A percentile compares a stretch with the other conserved stretches of the same genome.
These are phyloP conservation scores for Brassica carinata DNA, from an alignment of 345 rosid species.

Conservation along the genomic window DNA sequence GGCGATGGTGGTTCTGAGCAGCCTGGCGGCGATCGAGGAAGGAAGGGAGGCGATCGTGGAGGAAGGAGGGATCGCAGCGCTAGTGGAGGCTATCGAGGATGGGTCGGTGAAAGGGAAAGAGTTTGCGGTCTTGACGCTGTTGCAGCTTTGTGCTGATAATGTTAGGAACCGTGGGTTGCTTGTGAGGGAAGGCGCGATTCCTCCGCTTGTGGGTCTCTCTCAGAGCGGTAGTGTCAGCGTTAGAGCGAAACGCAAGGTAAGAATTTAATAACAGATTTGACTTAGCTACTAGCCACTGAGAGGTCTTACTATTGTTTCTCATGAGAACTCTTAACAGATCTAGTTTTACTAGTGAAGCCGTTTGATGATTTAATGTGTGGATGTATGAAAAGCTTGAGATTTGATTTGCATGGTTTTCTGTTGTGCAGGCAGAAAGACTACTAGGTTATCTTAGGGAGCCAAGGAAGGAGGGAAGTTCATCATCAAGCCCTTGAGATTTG, in stretches of 20 bases:
- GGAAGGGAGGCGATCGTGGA: background rate
- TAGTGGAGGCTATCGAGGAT: background rate
- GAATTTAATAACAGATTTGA: background rate
- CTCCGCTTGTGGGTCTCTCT: background rate
- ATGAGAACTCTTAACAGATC: background rate
- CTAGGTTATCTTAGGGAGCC: background rate
- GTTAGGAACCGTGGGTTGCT: slow-evolving; percentile 3
- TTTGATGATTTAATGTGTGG: background rate
- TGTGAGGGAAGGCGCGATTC: background rate
- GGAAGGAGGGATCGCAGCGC: background rate
- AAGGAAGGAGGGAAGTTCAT: slow-evolving; percentile 1
- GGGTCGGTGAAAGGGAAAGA: background rate
- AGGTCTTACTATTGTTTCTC: background rate
- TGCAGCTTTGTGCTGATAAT: background rate
- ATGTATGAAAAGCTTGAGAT: background rate
- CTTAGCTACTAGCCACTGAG: background rate
- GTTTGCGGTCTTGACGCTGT: background rate
- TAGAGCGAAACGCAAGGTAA: slow-evolving; percentile 1
- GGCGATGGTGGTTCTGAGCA: background rate
- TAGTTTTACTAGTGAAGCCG: background rate
- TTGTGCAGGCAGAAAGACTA: background rate
- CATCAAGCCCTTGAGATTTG: background rate
- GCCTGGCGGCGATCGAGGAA: background rate
- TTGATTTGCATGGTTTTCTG: background rate
- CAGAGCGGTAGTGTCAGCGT: background rate